phyloP scores from a whole-genome alignment of 495 filamentous ascomycete species.

The Lophium mytilinum region DNA sequence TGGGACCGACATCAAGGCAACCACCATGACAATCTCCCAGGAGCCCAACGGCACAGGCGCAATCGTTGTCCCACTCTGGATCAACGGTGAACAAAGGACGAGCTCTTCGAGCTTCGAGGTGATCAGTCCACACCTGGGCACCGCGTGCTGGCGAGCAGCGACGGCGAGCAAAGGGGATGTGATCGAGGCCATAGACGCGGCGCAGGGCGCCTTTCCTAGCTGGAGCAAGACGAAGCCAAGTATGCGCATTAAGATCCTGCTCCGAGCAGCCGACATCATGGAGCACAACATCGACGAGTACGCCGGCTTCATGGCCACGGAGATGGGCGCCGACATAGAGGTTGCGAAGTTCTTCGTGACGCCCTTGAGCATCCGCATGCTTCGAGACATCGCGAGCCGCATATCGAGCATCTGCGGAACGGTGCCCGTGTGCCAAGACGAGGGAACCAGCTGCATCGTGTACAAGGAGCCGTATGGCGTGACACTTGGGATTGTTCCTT shows the following conservation, averaged over 20 bases:
- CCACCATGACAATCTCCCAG: too few relatives aligned
- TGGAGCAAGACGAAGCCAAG: slow-evolving; percentile 60
- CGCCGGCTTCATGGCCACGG: slow-evolving; percentile 52
- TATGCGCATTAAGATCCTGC: slow-evolving; percentile 60
- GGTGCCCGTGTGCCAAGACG: slow-evolving; percentile 48
- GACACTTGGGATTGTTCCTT: slow-evolving; percentile 73
- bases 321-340: slow-evolving; percentile 52
- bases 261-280: slow-evolving; percentile 63
- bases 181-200: slow-evolving; percentile 52
- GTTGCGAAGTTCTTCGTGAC: slow-evolving; percentile 48
- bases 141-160: slow-evolving; percentile 52
- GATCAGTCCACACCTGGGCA: slow-evolving; percentile 52
- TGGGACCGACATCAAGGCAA: too few relatives aligned
- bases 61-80: slow-evolving; percentile 54
- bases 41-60: too few relatives aligned
- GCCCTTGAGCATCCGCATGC: slow-evolving; percentile 46
- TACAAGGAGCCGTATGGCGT: slow-evolving; percentile 77
- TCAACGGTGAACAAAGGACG: slow-evolving; percentile 59
- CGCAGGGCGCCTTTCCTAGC: slow-evolving; percentile 57
- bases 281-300: slow-evolving; percentile 55
- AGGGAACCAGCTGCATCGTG: slow-evolving; percentile 59
- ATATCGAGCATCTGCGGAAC: slow-evolving; percentile 45
- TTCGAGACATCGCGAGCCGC: slow-evolving; percentile 64
- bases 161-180: slow-evolving; percentile 58
- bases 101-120: slow-evolving; percentile 59